phyloP scores from a whole-genome alignment of 805 yeast species.

The Yarrowia hollandica region DNA sequence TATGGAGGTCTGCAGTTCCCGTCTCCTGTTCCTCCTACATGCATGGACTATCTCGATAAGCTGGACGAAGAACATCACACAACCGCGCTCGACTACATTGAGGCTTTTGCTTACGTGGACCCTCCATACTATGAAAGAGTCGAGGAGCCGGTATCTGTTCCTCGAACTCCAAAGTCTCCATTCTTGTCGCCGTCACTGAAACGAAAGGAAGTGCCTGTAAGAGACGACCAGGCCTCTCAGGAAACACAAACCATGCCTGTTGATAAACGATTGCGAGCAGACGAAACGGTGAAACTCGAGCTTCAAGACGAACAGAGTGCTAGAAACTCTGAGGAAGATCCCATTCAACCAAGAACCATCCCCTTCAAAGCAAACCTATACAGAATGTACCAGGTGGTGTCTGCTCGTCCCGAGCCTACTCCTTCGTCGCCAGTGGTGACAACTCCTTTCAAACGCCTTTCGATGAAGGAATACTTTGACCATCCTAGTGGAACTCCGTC shows the following conservation, averaged over 20 bases:
- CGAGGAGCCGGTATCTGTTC: conserved; percentile 4
- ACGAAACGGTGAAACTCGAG: neutral
- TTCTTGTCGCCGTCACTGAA: conserved; percentile 11
- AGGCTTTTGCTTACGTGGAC: conserved; percentile 9
- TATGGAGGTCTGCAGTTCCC: conserved; percentile 28
- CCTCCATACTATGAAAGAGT: conserved; percentile 7
- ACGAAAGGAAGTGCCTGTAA: neutral
- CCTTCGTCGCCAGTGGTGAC: conserved; percentile 6
- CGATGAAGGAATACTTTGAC: conserved; percentile 17
- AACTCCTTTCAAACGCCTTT: conserved; percentile 6
- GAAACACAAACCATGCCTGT: conserved; percentile 13
- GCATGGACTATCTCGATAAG: conserved; percentile 8
- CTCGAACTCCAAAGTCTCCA: conserved; percentile 16
- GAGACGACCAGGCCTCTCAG: neutral
- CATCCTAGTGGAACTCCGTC: neutral
- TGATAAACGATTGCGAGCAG: conserved; percentile 4
- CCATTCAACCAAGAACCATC: conserved; percentile 1
- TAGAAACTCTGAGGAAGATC: neutral
- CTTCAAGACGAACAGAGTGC: neutral
- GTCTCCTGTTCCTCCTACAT: conserved; percentile 19
- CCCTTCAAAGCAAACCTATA: conserved; percentile 18
- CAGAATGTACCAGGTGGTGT: neutral
- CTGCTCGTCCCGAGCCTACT: neutral
- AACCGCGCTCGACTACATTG: conserved; percentile 19
- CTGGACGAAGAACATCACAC: conserved; percentile 14